Conservation (phyloP, 192 early-diverging fungal species). For the Gryganskiella cystojenkinii region DNA sequence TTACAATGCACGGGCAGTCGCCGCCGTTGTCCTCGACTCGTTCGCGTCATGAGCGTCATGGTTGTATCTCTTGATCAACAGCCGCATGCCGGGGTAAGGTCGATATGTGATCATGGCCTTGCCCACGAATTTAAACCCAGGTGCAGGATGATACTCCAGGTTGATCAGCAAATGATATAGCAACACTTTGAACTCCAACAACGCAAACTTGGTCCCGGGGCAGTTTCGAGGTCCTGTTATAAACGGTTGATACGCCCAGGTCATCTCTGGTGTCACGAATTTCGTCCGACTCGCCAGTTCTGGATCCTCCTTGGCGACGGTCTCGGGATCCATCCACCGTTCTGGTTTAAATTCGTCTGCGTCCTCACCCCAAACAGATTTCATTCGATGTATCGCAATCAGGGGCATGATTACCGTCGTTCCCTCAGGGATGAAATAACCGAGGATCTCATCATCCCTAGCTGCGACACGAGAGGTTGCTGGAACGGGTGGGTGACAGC, state of each 20-base stretch:
- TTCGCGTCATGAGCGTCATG: no score
- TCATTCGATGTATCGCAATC: constrained; percentile 31
- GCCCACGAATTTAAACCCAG: constrained; percentile 48
- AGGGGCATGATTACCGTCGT: constrained; percentile 46
- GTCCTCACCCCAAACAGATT: constrained; percentile 53
- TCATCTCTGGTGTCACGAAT: constrained; percentile 3
- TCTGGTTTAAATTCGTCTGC: constrained; percentile 55
- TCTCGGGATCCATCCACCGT: constrained; percentile 52
- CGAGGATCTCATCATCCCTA: constrained; percentile 37
- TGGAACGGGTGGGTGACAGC: constrained; percentile 60
- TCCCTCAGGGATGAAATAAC: constrained; percentile 54
- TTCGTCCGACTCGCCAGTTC: background rate
- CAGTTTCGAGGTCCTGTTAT: constrained; percentile 59
- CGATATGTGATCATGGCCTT: constrained; percentile 52
- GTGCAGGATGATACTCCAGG: constrained; percentile 50
- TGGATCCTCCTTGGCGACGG: background rate
- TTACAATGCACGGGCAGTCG: no score
- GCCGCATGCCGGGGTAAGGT: constrained; percentile 49
- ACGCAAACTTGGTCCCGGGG: constrained; percentile 61
- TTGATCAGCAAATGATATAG: constrained; percentile 48
- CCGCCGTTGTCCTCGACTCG: no score
- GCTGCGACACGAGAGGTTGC: constrained; percentile 44
- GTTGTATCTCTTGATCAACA: constrained; percentile 21
- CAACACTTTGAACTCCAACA: constrained; percentile 61
- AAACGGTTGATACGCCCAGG: constrained; percentile 48